Evolutionary conservation across 2,329 filamentous ascomycete genomes (phyloP), one percentile per base, ranked within the genome.

Genomic region (Alternaria postmessia): DNA sequence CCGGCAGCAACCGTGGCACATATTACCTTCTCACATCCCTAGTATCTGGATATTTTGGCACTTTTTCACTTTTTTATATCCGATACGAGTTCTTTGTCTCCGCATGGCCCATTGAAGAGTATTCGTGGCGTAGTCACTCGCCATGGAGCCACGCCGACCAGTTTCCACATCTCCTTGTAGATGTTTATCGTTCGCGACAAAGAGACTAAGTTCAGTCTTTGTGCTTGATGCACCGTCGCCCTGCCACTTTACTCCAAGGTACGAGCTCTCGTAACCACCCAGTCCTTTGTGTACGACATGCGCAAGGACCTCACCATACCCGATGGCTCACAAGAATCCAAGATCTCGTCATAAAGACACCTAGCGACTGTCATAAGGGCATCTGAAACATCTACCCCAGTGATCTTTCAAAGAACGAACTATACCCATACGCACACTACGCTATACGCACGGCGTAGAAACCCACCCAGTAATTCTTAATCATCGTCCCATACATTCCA

Each of bases 141-240:
- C 59, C 58, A 76, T 76, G 74, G 67, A 62, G 68, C 69, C 72
- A 62, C 46, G 61, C 61, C 65, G 60, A 52, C 54, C 54, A 60
- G 51, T 38, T 43, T 51, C 44, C 58, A 64, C 67, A 68, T 69
- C 64, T 67, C 57, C 41, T 42, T 57, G 52, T 47, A 51, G 47
- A 71, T 74, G 72, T 63, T 57, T 60, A 41, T 57, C 67, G 61
- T 61, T 48, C 54, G 58, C 61, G 61, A 70, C 62, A 66, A 69
- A 70, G 61, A 62, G 54, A 64, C 36, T 43, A 63, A 53, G 36
- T 44, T 11, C 20, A 16, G 18, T 51, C 51, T 54, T 62, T 46
- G 60, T 62, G 51, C 60, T 54, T 46, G 60, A 55, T 14, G 43
- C 55, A 59, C 42, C n/a, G 12, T n/a, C 38, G 20, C n/a, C 48